Evolutionary conservation across 176 grass and related monocot genomes (phyloP), one percentile per base, ranked within the genome.

Genomic region (Metroxylon sagu): DNA sequence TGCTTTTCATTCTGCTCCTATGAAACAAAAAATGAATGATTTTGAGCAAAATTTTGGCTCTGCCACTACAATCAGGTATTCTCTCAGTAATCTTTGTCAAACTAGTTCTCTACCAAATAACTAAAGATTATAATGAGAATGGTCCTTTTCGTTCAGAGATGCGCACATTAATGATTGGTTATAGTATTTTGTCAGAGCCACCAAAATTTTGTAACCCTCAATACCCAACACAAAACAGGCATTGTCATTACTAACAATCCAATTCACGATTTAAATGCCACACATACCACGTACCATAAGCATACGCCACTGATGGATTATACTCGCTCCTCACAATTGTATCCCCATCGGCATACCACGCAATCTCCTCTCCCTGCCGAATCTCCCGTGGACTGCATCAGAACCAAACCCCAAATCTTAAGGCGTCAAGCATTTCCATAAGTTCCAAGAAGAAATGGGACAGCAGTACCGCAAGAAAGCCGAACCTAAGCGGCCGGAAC

Each of bases 261-360:
- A 73, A 16, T 14, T 43, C 16, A 31, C 6, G 48, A 62, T n/a
- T 73, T 26, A 28, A 62, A 30, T 27, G 59, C 50, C 49, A 62
- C 50, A 73, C 50, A 63, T 73, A 73, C 59, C 62, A 79, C 80
- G 52, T 86, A 99, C 94, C 94, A 68, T 99, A 99, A 19, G 88
- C 94, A 74, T 93, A 99, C 39, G 76, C 88, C 55, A 99, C 62
- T 19, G 30, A 85, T 59, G 88, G 79, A 53, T 89, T 83, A 75
- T 99, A 80, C 68, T 99, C 94, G 39, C 88, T 99, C 26, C 94
- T 62, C 54, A 93, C 79, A n/a, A 99, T 81, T 0, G 88, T 99
- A 69, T 93, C 94, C 35, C 94, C 88, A 59, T 99, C 94, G 18
- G 94, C 88, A 17, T 99, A 99, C 94, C 94, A 99, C 4, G 94